Evolutionary conservation across 2,329 filamentous ascomycete genomes (phyloP).

Genomic region (Aspergillus sp.): DNA sequence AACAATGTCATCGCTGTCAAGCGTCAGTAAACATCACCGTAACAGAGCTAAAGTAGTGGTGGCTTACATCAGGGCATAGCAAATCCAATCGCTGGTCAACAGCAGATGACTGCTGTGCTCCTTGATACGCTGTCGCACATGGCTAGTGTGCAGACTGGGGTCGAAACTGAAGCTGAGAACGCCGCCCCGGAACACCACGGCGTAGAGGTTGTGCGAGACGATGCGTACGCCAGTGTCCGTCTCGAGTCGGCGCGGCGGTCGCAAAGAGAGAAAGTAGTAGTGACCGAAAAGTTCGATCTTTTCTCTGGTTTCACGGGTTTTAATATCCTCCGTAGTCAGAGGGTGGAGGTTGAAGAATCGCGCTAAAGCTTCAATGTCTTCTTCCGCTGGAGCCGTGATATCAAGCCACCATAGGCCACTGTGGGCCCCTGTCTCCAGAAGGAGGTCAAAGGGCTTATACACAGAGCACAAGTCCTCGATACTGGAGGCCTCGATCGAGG

Average conservation of each 20-base stretch:
- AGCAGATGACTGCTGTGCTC: conserved; percentile 88
- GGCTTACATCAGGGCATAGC: conserved; percentile 89
- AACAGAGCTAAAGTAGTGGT: background rate
- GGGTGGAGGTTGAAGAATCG: conserved; percentile 94
- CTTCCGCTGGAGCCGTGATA: conserved; percentile 79
- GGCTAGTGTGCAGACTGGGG: conserved; percentile 76
- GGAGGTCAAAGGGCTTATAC: conserved; percentile 75
- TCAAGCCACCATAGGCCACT: conserved; percentile 97
- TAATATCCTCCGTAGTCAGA: conserved; percentile 90
- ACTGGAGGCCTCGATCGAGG: conserved; percentile 86
- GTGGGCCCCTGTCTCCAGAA: conserved; percentile 48
- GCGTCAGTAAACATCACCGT: background rate
- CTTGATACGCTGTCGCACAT: conserved; percentile 87
- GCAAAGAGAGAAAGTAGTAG: conserved; percentile 95
- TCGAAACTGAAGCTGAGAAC: conserved; percentile 89
- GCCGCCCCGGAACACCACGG: conserved; percentile 89
- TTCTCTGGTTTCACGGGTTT: conserved; percentile 86
- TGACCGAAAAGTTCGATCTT: conserved; percentile 97
- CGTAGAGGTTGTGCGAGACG: conserved; percentile 89
- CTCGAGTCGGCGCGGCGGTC: conserved; percentile 79
- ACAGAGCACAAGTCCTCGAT: conserved; percentile 80
- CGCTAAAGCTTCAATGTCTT: conserved; percentile 83
- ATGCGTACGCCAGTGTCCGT: conserved; percentile 74
- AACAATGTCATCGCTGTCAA: conserved; percentile 79
- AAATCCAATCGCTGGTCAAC: conserved; percentile 93